Conservation (phyloP, 148 eudicot genomes). For the Rhododendron ferrugineum region DNA sequence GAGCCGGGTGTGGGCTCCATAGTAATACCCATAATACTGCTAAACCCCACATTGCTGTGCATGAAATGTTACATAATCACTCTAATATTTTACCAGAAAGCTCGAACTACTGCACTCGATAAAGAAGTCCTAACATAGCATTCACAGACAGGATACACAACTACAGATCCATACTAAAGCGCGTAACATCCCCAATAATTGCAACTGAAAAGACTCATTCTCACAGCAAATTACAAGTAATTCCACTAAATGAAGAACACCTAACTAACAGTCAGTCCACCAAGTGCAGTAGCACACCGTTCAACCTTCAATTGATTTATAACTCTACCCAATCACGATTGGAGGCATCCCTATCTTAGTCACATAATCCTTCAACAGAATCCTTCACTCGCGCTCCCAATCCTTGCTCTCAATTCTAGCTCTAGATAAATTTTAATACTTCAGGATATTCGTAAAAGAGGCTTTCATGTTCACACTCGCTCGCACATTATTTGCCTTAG, state of each 20-base stretch:
- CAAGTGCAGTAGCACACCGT: constrained; percentile 10
- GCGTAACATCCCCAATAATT: neutral
- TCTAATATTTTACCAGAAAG: neutral
- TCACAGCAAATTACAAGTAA: neutral
- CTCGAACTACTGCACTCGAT: neutral
- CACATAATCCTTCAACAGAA: neutral
- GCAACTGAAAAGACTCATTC: neutral
- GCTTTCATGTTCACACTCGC: neutral
- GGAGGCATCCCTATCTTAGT: neutral
- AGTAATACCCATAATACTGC: neutral
- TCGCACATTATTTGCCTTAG: neutral
- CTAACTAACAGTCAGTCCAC: constrained; percentile 7
- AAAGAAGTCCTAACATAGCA: neutral
- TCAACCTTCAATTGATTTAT: neutral
- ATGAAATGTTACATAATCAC: neutral
- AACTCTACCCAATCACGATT: neutral
- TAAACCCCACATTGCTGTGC: neutral
- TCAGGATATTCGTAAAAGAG: no score
- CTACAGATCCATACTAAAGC: constrained; percentile 14
- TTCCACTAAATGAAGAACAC: neutral
- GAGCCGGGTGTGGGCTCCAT: neutral
- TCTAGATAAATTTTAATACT: neutral
- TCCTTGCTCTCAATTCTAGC: neutral
- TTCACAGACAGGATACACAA: neutral
- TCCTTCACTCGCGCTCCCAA: neutral